Evolutionary conservation across 768 basidiomycete species (phyloP), one percentile per base, ranked within the genome.

Genomic region (Boletus coccyginus): DNA sequence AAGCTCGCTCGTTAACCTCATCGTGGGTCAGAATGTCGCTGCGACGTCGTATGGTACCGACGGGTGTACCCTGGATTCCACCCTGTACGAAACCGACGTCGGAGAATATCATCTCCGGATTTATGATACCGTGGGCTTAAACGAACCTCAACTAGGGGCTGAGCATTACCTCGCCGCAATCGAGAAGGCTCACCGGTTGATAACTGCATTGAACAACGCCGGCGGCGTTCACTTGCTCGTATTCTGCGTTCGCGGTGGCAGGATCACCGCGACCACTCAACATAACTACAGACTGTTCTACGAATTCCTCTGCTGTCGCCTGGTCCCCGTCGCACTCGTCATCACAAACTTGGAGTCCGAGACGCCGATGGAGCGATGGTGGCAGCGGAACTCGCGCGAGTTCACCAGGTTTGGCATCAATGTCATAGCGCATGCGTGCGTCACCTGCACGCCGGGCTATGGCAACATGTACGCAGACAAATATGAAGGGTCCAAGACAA

Each of bases 1-100:
- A 62, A 80, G 78, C 62, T 77, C 75, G 3, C 66, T 79, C 32
- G 59, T 79, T 31, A 79, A 79, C 61, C 71, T 80, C 68, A 64
- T 79, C 46, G 55, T 65, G n/a, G 69, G 67, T 12, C 31, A 54
- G 4, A 54, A 69, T 0, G 52, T 63, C 13, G 77, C 77, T 16
- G 41, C 51, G 3, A 68, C 69, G 14, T 75, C 74, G 9, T 69
- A 66, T 48, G 60, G 65, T 7, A 70, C 70, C 11, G 56, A 61
- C 8, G 77, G 78, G 6, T 74, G 71, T 52, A 79, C 78, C 5
- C 63, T 77, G 46, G 48, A 67, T 33, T 71, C 67, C 35, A 58
- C 62, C 36, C 41, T 66, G 32, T 59, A 69, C 58, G 53, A 57
- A 38, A 67, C 60, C 48, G 1, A 43, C n/a, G 36, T 68, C 48